Evolutionary conservation across 306 rosid species (phyloP), one percentile per base, ranked within the genome.

Genomic region (Benincasa hispida): DNA sequence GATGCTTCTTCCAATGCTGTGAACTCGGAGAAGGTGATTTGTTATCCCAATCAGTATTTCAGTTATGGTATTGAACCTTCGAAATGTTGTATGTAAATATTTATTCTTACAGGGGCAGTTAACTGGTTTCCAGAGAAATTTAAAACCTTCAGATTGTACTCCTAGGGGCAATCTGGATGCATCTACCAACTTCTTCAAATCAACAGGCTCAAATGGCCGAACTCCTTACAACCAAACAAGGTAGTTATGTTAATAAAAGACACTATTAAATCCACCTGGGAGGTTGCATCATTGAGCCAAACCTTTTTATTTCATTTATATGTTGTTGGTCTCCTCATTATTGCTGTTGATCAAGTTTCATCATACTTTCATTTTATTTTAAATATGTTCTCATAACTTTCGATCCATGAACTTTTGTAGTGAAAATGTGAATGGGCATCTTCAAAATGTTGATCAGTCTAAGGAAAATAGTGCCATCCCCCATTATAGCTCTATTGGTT

Each of bases 361-460:
- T 63, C 32, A 19, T 30, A 53, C 50, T 8, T 12, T 21, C 48
- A 37, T 5, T 51, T 63, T 70, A 30, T 61, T 51, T 61, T 74
- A 50, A 22, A 19, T 28, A 19, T 78, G 61, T 32, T 58, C 62
- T 76, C 35, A 18, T 37, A 35, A 80, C 27, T 70, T 76, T 48
- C 45, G 80, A 10, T 57, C 24, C 66, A 63, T 48, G 68, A 75
- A 78, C 50, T 42, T 37, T 74, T 80, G 57, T 83, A 87, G 88
- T 78, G 86, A 80, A 59, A 80, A 84, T 78, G 75, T 84, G 78
- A 78, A 82, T 76, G 82, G 77, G 76, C 83, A 77, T 87, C 86
- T 87, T 73, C 85, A 77, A 66, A 87, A 82, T 82, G 85, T 78
- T 50, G 82, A 82, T 28, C 86, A 74, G 62, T 78, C 76, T 66